Evolutionary conservation across 1,284 basidiomycete genomes (phyloP).

Genomic region (Cutaneotrichosporon spelunceum): DNA sequence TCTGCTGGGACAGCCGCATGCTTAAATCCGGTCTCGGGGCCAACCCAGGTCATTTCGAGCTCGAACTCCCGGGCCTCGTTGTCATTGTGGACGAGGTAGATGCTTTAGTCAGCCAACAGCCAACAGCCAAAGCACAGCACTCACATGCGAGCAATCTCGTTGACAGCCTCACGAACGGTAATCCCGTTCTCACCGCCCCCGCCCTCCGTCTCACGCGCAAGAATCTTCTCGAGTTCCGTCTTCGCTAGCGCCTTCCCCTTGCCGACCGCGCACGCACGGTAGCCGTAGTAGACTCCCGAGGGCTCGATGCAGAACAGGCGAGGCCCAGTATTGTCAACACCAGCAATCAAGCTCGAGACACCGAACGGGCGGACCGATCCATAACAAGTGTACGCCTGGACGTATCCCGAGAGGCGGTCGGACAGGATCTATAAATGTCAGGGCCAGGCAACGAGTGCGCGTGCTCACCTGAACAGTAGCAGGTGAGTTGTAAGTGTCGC

Average conservation of each 20-base stretch:
- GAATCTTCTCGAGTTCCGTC: constrained; percentile 94
- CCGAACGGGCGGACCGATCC: constrained; percentile 98
- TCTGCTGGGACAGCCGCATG: constrained; percentile 83
- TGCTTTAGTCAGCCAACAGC: constrained; percentile 57
- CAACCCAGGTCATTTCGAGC: constrained; percentile 95
- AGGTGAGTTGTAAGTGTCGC: constrained; percentile 71
- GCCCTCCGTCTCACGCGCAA: constrained; percentile 32
- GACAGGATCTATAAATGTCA: constrained; percentile 45
- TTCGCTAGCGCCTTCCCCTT: constrained; percentile 96
- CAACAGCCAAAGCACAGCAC: constrained; percentile 48
- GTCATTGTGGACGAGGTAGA: constrained; percentile 96
- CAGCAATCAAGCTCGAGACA: constrained; percentile 84
- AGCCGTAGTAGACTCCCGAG: constrained; percentile 89
- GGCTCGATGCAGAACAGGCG: constrained; percentile 90
- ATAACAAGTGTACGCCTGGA: constrained; percentile 95
- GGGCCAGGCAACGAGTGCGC: background rate
- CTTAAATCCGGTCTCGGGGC: constrained; percentile 74
- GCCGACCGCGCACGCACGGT: constrained; percentile 88
- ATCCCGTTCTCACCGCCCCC: constrained; percentile 23
- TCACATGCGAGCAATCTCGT: constrained; percentile 91
- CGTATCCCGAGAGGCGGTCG: constrained; percentile 83
- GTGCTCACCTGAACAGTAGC: constrained; percentile 71
- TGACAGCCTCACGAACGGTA: constrained; percentile 76
- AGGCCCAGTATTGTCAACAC: constrained; percentile 85
- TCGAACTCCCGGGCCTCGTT: constrained; percentile 86